A percentile compares a stretch with the other conserved stretches of the same genome.
These are phyloP conservation scores for Botrytis squamosa DNA, from an alignment of 2,329 filamentous ascomycete genomes.

Conservation along the genomic window DNA sequence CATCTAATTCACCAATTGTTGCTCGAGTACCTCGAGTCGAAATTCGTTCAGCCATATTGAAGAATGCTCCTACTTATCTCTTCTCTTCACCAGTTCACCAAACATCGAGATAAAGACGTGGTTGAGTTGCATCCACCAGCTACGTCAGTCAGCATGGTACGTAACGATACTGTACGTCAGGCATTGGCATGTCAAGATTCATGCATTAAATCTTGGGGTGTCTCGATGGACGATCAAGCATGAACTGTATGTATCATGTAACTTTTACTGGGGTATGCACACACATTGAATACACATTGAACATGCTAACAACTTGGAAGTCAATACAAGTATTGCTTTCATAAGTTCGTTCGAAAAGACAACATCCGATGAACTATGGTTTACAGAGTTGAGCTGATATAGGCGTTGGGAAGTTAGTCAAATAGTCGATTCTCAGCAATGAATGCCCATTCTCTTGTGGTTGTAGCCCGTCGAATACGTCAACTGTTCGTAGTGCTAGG, in stretches of 20 bases:
- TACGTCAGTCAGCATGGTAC: constrained; percentile 6
- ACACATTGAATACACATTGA: neutral
- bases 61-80: neutral
- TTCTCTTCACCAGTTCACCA: neutral
- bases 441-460: neutral
- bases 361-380: neutral
- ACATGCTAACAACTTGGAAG: neutral
- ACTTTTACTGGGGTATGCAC: neutral
- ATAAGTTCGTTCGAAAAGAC: neutral
- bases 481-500: neutral
- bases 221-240: constrained; percentile 12
- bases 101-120: neutral
- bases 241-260: constrained; percentile 15
- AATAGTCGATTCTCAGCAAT: neutral
- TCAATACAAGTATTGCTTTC: neutral
- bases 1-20: neutral
- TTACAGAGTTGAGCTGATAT: neutral
- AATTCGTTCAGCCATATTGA: neutral
- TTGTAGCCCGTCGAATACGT: no score
- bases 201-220: constrained; percentile 8
- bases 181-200: constrained; percentile 10
- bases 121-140: neutral
- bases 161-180: neutral
- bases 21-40: neutral
- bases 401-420: neutral